Conservation (phyloP, 2,329 filamentous ascomycete genomes). For the Nemania sp. region DNA sequence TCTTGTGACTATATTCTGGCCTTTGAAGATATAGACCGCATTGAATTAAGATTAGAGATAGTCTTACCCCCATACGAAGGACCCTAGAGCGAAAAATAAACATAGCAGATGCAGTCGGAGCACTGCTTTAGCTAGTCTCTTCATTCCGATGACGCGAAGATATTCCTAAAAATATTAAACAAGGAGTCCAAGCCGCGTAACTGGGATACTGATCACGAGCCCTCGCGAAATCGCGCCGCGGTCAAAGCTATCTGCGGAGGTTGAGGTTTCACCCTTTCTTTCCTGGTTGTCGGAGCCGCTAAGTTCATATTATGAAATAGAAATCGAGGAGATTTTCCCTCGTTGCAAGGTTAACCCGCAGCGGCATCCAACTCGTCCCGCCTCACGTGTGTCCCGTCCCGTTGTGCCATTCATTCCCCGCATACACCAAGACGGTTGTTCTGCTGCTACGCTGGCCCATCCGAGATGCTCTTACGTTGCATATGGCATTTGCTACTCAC, state of each 20-base stretch:
- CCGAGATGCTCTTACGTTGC: not conserved
- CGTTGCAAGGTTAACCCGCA: constrained; percentile 17
- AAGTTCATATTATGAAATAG: constrained; percentile 17
- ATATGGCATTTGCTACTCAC: not conserved
- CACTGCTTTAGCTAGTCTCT: constrained; percentile 51
- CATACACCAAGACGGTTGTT: constrained; percentile 9
- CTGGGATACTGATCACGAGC: not conserved
- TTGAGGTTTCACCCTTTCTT: not conserved
- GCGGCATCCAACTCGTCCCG: constrained; percentile 10
- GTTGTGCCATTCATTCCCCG: constrained; percentile 19
- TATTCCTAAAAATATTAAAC: not conserved
- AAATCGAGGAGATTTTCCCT: not conserved
- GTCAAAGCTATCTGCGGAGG: not conserved
- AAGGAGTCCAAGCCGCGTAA: not conserved
- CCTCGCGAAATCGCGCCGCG: not conserved
- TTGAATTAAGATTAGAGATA: not conserved
- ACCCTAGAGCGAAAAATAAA: constrained; percentile 66
- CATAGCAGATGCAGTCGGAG: constrained; percentile 61
- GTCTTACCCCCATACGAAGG: constrained; percentile 67
- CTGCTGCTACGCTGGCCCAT: not conserved
- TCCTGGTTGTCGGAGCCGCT: not conserved
- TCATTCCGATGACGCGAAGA: constrained; percentile 35
- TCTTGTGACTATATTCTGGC: not conserved
- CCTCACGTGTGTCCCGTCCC: not conserved
- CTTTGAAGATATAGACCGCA: not conserved